phyloP scores from a whole-genome alignment of 2,329 filamentous ascomycete genomes.

The Phoma sp. region DNA sequence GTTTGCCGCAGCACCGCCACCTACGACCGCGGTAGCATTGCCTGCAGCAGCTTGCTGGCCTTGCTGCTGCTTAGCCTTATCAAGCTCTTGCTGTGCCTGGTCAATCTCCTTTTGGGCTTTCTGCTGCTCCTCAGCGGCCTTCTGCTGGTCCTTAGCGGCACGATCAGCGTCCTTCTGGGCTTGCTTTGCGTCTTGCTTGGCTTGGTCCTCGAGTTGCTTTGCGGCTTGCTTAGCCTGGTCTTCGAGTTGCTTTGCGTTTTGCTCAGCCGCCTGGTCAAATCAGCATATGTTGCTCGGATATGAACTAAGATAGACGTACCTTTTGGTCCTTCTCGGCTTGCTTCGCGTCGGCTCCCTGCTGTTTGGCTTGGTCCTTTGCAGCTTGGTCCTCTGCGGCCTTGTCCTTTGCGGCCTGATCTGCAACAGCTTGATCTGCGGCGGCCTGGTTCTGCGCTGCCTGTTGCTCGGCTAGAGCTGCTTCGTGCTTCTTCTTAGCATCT shows the following conservation, averaged over 20 bases:
- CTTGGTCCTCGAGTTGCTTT: conserved; percentile 11
- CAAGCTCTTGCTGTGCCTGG: conserved; percentile 7
- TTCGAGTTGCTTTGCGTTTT: neutral
- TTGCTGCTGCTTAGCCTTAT: conserved; percentile 6
- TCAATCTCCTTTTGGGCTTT: conserved; percentile 7
- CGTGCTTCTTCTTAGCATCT: no score
- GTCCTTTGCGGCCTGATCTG: neutral
- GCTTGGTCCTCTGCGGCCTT: neutral
- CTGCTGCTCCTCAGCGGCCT: conserved; percentile 11
- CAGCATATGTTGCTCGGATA: neutral
- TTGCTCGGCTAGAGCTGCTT: neutral
- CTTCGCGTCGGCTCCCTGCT: conserved; percentile 1
- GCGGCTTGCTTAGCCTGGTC: neutral
- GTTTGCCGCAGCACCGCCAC: conserved; percentile 7
- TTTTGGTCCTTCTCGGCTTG: conserved; percentile 1
- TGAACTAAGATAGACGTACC: neutral
- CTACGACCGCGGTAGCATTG: conserved; percentile 9
- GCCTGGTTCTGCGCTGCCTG: neutral
- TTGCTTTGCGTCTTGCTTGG: conserved; percentile 11
- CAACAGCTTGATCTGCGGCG: neutral
- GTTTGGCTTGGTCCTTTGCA: neutral
- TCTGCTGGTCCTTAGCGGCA: conserved; percentile 12
- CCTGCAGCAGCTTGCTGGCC: conserved; percentile 9
- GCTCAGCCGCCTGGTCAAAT: neutral
- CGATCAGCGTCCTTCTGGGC: conserved; percentile 12